Base-by-base conservation (phyloP, 495 filamentous ascomycete genomes). In the Podospora bellae-mahoneyi region DNA sequence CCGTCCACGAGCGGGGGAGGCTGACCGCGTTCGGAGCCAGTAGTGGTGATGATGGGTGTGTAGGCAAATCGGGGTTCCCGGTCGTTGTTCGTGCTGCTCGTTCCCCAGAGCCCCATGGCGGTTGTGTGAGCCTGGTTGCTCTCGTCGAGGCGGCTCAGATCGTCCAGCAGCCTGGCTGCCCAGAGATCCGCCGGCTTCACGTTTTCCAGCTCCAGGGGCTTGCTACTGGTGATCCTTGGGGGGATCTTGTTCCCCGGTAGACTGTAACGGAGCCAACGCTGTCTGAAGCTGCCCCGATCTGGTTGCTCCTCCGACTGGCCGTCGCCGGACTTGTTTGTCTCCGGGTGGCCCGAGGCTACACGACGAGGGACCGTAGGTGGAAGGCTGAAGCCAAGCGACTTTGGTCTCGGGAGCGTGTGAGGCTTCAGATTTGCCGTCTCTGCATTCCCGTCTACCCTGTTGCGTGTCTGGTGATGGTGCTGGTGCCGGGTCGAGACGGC, bases 41-140 rank as follows among this genome's bases (percentile, higher is more conserved):
- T 85, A 86, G 76, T 86, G 84, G 70, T 86, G 83, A 67, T 86
- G 83, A 66, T 86, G 84, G 71, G 80, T 85, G 73, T 85, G 84
- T 60, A 84, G 69, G 72, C 82, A 84, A 69, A 83, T 72, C 62
- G 74, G 73, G 34, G 44, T 48, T 16, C 58, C 62, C 26, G 30
- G 18, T 20, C 61, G 48, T 54, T 27, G 27, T 5, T 30, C 60
- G 59, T 64, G 64, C 39, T 18, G 32, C 44, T 23, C 34, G 28
- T 9, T 67, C 59, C 30, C 71, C 68, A 57, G 53, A 68, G 26
- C 64, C 60, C 27, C 23, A 60, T 68, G 64, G 69, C 27, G 64
- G 27, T 64, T 53, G 15, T 60, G 60, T 59, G 59, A 44, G 15
- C 23, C 34, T 64, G 57, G 60, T 69, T 67, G 62, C 55, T 65